Conservation (phyloP, 345 rosid genomes). For the Toxicodendron radicans region DNA sequence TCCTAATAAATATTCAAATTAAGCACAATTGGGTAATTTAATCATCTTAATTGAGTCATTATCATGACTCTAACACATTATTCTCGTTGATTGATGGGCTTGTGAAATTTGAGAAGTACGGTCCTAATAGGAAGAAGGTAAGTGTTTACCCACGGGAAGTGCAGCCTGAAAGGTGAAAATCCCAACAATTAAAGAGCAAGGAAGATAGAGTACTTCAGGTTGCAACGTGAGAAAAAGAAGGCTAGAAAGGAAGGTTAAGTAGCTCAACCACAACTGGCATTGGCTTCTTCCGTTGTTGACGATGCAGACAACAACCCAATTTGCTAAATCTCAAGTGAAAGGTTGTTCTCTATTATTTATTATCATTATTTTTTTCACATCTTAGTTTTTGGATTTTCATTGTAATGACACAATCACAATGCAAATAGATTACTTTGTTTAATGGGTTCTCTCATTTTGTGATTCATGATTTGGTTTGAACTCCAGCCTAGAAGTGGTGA, state of each 20-base stretch:
- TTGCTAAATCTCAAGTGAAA: slow-evolving; percentile 34
- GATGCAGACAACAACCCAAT: slow-evolving; percentile 31
- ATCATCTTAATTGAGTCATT: too few relatives aligned
- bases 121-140: slow-evolving; percentile 81
- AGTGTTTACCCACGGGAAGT: slow-evolving; percentile 79
- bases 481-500: too few relatives aligned
- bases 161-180: slow-evolving; percentile 82
- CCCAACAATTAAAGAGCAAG: slow-evolving; percentile 85
- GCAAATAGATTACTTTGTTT: neutral
- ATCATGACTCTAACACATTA: too few relatives aligned
- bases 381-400: neutral
- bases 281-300: slow-evolving; percentile 58
- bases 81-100: slow-evolving; percentile 89
- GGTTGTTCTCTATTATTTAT: too few relatives aligned
- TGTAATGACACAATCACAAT: neutral
- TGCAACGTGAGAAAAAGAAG: slow-evolving; percentile 75
- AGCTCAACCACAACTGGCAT: slow-evolving; percentile 56
- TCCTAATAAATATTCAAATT: too few relatives aligned
- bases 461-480: too few relatives aligned
- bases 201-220: slow-evolving; percentile 74
- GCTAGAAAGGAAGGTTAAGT: slow-evolving; percentile 65
- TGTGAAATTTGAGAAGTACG: slow-evolving; percentile 90
- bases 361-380: neutral
- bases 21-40: too few relatives aligned
- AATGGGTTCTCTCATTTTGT: neutral